Base-by-base conservation (phyloP, 768 basidiomycete species). In the Termitomyces sp. region DNA sequence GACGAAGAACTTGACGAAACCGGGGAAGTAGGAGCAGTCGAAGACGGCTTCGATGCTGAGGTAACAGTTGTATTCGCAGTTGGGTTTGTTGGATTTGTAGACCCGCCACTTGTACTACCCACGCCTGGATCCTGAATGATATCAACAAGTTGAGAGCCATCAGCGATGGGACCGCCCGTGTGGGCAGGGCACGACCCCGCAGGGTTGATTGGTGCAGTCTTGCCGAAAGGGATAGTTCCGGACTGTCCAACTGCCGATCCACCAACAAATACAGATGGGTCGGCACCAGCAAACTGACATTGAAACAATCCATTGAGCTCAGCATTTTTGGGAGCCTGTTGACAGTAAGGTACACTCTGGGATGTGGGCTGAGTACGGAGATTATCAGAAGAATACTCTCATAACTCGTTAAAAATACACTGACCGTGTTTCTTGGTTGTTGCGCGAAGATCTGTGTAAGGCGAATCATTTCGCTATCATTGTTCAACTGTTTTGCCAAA, bases 251-350 rank as follows among this genome's bases (percentile, higher is more conserved):
- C 73, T 9, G 69, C 59, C 45, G 72, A 57, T 42, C 76, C 75
- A 39, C 78, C 77, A 49, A 77, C 78, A 62, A 85, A 85, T 1
- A 69, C 74, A 10, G 62, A 72, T 37, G 71, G 72, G 50, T 82
- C 65, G 24, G 73, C 75, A 53, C 82, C 77, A 61, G 74, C 69
- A 69, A 79, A 84, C 67, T 86, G 85, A 65, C 82, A 85, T 64
- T 84, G 83, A 72, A 80, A 84, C 32, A 82, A 71, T 8, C 83
- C 82, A 49, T 78, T 72, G 13, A 86, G 76, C 65, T 85, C 81
- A 0, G 71, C 26, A 60, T 85, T 84, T 56, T 67, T 68, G 16
- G 82, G 82, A 0, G 82, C 76, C n/a, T 71, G 63, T 60, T 84
- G 77, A 68, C 84, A 86, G 70, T 84, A 85, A 1, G 69, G 79